Conservation (phyloP, 768 basidiomycete genomes). For the Lactarius tabidus region DNA sequence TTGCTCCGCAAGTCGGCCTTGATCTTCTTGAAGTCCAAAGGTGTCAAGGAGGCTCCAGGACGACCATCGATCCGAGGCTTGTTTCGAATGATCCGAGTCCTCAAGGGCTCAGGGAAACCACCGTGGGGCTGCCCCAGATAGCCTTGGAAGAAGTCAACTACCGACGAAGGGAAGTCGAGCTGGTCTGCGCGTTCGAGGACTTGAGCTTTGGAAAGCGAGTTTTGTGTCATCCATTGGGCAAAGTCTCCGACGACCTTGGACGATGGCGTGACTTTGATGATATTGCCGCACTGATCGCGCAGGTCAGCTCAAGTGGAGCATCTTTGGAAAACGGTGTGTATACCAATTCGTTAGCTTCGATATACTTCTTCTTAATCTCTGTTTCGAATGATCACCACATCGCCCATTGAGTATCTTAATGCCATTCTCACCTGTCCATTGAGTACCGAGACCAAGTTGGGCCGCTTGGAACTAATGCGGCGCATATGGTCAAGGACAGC, state of each 20-base stretch:
- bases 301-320: conserved; percentile 9
- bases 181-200: conserved; percentile 82
- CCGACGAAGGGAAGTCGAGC: conserved; percentile 96
- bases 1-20: conserved; percentile 89
- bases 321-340: conserved; percentile 30
- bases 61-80: conserved; percentile 92
- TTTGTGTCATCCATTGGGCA: conserved; percentile 98
- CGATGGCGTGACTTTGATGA: conserved; percentile 98
- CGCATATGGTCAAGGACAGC: conserved; percentile 23
- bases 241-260: conserved; percentile 99
- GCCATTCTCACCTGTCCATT: conserved; percentile 73
- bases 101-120: conserved; percentile 97
- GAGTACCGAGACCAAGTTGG: conserved; percentile 93
- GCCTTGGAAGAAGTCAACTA: conserved; percentile 99
- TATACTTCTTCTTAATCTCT: conserved; percentile 98
- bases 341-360: conserved; percentile 94
- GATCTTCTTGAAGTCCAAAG: conserved; percentile 94
- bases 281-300: conserved; percentile 76
- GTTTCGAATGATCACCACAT: conserved; percentile 8
- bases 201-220: conserved; percentile 81
- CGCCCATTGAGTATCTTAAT: neutral
- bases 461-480: conserved; percentile 87
- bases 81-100: conserved; percentile 86
- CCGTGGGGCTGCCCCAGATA: conserved; percentile 97
- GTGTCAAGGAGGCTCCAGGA: conserved; percentile 82